A percentile compares a stretch with the other conserved stretches of the same genome.
phyloP scores from a whole-genome alignment of 169 alveolate genomes.

The Plasmodium chabaudi region DNA sequence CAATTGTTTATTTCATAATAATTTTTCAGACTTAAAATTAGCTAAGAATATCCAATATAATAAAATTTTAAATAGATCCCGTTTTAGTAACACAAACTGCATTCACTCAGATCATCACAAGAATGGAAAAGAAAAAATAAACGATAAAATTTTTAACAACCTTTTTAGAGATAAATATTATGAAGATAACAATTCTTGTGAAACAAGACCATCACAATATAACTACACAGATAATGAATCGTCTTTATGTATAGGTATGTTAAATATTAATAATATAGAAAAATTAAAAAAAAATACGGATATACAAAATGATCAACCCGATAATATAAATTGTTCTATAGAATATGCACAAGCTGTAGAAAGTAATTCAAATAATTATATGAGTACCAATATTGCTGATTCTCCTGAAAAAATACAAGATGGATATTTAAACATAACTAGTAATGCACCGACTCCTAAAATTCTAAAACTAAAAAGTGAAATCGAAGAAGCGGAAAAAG shows the following conservation, averaged over 20 bases:
- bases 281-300: not conserved
- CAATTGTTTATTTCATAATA: slow-evolving; percentile 60
- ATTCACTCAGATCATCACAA: not conserved
- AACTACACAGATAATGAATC: slow-evolving; percentile 5
- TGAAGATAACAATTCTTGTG: not conserved
- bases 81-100: not conserved
- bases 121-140: not conserved
- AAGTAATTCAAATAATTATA: too few relatives aligned
- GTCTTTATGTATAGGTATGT: not conserved
- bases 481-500: not conserved
- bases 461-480: not conserved
- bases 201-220: not conserved
- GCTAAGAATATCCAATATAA: not conserved
- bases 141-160: not conserved
- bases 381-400: too few relatives aligned
- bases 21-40: slow-evolving; percentile 45
- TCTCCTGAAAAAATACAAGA: too few relatives aligned
- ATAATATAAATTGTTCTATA: too few relatives aligned
- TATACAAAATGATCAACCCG: too few relatives aligned
- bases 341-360: too few relatives aligned
- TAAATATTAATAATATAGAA: not conserved
- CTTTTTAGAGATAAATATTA: not conserved
- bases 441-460: too few relatives aligned
- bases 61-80: not conserved
- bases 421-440: too few relatives aligned